Base-by-base conservation (phyloP, 768 basidiomycete species). In the Zangia roseola region DNA sequence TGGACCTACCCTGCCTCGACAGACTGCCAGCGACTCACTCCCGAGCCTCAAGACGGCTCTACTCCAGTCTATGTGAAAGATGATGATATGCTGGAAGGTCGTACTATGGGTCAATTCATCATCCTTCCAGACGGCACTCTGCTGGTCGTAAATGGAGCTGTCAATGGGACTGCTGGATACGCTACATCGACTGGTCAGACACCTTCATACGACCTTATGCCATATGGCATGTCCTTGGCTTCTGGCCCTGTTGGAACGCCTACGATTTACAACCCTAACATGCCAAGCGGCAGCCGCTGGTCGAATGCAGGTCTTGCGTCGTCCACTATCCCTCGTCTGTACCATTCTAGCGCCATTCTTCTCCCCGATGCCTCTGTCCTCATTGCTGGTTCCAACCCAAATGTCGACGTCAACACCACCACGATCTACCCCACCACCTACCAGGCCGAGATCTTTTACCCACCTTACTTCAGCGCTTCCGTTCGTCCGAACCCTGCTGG, bases 61-160 rank as follows among this genome's bases (percentile, higher is more conserved):
- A 17, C 74, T 4, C 75, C 83, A 2, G 68, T 58, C 2, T 91
- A 89, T 60, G 71, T 75, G 4, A 74, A 86, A 58, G 91, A 93
- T 50, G 92, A 94, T 55, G 67, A 80, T 42, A 82, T 94, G 77
- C 72, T 83, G 7, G 79, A 84, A 43, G 80, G 83, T 0, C 79
- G 91, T 25, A 91, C 88, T 17, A 98, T 97, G 94, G 91, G 94
- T 16, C 89, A 92, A 62, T 93, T 95, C 68, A 86, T 94, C 70
- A 77, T 80, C 45, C 82, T 97, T 5, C 83, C 92, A 0, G 82
- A 90, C 37, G 86, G 86, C 10, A 86, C 80, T 40, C 49, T 93
- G 10, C 72, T 93, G 19, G 77, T 92, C 33, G 71, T 92, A 53
- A 95, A 94, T 62, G 94, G 94, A 49, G 94, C 76, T 24, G 40